A percentile compares a stretch with the other conserved stretches of the same genome.
These are phyloP conservation scores for Phytophthora tentaculata DNA, from an alignment of 352 stramenopile species.

Conservation along the genomic window DNA sequence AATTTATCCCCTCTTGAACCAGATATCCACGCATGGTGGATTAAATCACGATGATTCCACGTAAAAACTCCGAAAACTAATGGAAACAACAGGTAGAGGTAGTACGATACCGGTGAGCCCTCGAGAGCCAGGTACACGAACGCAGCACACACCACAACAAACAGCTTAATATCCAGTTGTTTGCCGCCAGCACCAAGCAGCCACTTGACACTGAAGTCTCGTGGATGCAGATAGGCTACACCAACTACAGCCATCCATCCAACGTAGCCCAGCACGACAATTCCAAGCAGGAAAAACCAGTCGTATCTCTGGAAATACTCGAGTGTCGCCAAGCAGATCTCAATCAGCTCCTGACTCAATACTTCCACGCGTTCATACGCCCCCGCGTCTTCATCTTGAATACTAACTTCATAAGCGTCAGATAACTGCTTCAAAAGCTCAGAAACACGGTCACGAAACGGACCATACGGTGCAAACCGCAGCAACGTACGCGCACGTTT, in stretches of 20 bases:
- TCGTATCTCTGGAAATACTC: slow-evolving; percentile 88
- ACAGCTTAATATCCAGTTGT: slow-evolving; percentile 38
- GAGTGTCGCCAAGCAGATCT: slow-evolving; percentile 74
- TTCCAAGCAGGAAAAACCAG: slow-evolving; percentile 78
- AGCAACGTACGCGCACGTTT: slow-evolving; percentile 67
- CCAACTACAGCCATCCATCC: slow-evolving; percentile 77
- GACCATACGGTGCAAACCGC: slow-evolving; percentile 60
- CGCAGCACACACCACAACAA: slow-evolving; percentile 32
- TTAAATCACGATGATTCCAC: slow-evolving; percentile 48
- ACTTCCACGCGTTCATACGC: slow-evolving; percentile 43
- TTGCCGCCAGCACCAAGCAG: slow-evolving; percentile 33
- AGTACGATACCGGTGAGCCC: slow-evolving; percentile 76
- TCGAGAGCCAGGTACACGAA: slow-evolving; percentile 70
- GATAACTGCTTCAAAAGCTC: slow-evolving; percentile 37
- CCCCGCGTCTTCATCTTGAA: slow-evolving; percentile 14
- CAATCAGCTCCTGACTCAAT: slow-evolving; percentile 71
- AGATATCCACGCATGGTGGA: slow-evolving; percentile 19
- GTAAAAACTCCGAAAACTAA: slow-evolving; percentile 71
- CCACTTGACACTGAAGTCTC: slow-evolving; percentile 36
- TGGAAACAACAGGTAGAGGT: slow-evolving; percentile 76
- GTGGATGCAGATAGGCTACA: slow-evolving; percentile 61
- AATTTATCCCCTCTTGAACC: background rate
- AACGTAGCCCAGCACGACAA: slow-evolving; percentile 81
- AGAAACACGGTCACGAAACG: slow-evolving; percentile 53
- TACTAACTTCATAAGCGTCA: slow-evolving; percentile 25